These are phyloP conservation scores for Ogataea allantospora DNA, from an alignment of 805 yeast species.

Conservation along the genomic window DNA sequence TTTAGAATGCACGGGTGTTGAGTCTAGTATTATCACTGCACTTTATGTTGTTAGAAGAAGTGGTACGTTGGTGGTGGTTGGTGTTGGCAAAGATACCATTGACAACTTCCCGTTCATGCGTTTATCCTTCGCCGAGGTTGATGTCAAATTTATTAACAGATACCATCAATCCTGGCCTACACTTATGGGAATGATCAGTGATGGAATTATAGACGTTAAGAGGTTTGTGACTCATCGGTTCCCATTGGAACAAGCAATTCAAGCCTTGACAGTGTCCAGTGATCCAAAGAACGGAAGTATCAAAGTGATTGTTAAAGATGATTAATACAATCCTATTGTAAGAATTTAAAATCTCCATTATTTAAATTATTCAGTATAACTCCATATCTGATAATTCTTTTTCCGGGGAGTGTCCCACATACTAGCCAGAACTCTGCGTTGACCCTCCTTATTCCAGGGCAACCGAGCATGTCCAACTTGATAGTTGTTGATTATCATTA, in stretches of 20 bases:
- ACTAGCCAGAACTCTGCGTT: slow-evolving; percentile 32
- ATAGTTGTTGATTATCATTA: slow-evolving; percentile 35
- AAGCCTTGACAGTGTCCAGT: slow-evolving; percentile 40
- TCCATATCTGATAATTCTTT: slow-evolving; percentile 22
- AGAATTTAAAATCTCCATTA: no score
- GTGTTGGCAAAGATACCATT: slow-evolving; percentile 47
- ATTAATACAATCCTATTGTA: background rate
- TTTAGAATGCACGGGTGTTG: slow-evolving; percentile 57
- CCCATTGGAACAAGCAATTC: slow-evolving; percentile 43
- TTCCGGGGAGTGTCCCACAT: slow-evolving; percentile 34
- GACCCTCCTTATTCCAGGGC: slow-evolving; percentile 30
- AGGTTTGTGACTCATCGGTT: slow-evolving; percentile 48
- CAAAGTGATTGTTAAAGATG: slow-evolving; percentile 46
- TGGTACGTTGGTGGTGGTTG: slow-evolving; percentile 47
- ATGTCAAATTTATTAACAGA: slow-evolving; percentile 50
- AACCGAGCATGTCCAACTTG: slow-evolving; percentile 36
- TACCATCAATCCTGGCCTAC: slow-evolving; percentile 58
- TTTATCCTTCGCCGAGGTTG: slow-evolving; percentile 50
- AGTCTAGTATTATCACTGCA: slow-evolving; percentile 45
- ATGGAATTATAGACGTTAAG: slow-evolving; percentile 43
- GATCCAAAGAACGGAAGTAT: slow-evolving; percentile 45
- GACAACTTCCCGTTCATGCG: slow-evolving; percentile 56
- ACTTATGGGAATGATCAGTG: slow-evolving; percentile 47
- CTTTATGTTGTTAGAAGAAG: slow-evolving; percentile 46
- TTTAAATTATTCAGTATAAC: background rate